Evolutionary conservation across 2,329 filamentous ascomycete genomes (phyloP), one percentile per base, ranked within the genome.

Genomic region (Colletotrichum sansevieriae): DNA sequence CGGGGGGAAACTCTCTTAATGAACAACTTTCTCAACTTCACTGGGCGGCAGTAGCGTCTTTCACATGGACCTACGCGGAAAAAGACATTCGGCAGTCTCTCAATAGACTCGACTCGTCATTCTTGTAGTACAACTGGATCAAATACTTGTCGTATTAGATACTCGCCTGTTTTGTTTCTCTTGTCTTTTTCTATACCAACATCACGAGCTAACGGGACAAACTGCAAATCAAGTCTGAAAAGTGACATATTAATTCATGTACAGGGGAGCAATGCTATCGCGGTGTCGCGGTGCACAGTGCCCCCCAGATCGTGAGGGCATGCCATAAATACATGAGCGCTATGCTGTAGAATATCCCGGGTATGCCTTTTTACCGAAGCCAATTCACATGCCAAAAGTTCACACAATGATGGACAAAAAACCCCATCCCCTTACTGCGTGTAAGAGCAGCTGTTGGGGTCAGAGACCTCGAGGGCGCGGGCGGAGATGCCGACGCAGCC

Each of bases 361-460:
- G 60, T 64, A 51, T 49, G 65, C 41, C 47, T n/a, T 49, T 49
- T 62, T 43, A 49, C 41, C 49, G 0, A 25, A 49, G 13, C 54
- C 49, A 35, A 25, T 43, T 33, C 18, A 25, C 18, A 55, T 54
- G 46, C 58, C 46, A 20, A 41, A 22, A 43, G 37, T 39, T 4
- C 18, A 10, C 35, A 2, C 18, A 15, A 25, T 25, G 25, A 18
- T 18, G 18, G 18, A 18, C 18, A 13, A 35, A 13, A 35, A 29
- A 0, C 4, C 15, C n/a, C 18, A 3, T 22, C 22, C n/a, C 11
- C 18, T 65, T 60, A 68, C 4, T 10, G 20, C 15, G 75, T 75
- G 75, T 83, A 83, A 13, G 64, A 7, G 74, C 82, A 83, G 72
- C 76, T 75, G 70, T 78, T 74, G 43, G 82, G 79, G 3, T 77